Evolutionary conservation across 176 grass and related monocot genomes (phyloP).

Genomic region (Urochloa ruziziensis): DNA sequence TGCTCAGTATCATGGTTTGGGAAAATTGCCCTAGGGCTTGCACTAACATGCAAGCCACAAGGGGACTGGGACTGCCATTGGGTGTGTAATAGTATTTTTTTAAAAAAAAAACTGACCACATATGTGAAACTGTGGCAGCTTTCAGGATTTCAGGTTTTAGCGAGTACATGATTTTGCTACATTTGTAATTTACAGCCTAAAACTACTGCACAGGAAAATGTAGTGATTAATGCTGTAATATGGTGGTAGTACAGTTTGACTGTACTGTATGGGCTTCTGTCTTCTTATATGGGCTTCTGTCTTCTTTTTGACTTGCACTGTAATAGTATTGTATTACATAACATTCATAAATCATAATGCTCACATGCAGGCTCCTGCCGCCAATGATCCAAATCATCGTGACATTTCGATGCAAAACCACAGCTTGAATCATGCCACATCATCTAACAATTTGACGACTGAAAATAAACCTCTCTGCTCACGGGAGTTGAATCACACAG

Average conservation of each 20-base stretch:
- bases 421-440: slow-evolving; percentile 31
- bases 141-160: not conserved
- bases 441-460: slow-evolving; percentile 47
- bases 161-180: not conserved
- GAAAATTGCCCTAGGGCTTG: not conserved
- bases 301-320: slow-evolving; percentile 2
- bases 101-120: not conserved
- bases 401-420: slow-evolving; percentile 57
- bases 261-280: no score
- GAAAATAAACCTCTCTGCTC: slow-evolving; percentile 45
- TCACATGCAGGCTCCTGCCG: slow-evolving; percentile 52
- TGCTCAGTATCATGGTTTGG: not conserved
- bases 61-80: not conserved
- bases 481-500: slow-evolving; percentile 31
- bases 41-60: not conserved
- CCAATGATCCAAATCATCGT: slow-evolving; percentile 35
- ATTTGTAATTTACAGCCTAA: not conserved
- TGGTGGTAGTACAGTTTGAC: not conserved
- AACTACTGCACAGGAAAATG: not conserved
- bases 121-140: not conserved
- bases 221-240: not conserved
- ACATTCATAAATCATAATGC: slow-evolving; percentile 30
- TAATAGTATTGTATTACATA: slow-evolving; percentile 16
- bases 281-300: slow-evolving; percentile 1
- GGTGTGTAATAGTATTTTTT: not conserved